These are phyloP conservation scores for Rhododendron ferrugineum DNA, from an alignment of 148 eudicot genomes.

Conservation along the genomic window DNA sequence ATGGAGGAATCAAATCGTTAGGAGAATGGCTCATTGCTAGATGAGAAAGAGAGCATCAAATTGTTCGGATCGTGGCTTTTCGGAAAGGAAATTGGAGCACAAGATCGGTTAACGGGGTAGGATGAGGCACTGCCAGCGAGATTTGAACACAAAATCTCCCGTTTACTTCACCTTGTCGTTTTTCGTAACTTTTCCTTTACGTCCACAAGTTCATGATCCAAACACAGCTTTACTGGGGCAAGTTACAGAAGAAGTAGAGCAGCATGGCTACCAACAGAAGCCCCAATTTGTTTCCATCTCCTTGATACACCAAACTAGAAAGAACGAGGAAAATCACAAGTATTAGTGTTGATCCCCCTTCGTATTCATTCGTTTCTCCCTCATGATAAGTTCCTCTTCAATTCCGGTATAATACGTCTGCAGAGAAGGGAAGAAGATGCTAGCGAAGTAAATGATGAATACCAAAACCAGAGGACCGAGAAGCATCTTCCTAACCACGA, in stretches of 20 bases:
- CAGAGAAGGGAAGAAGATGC: conserved; percentile 1
- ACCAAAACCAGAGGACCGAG: conserved; percentile 28
- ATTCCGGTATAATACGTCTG: background rate
- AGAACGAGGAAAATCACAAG: conserved; percentile 11
- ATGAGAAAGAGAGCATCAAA: background rate
- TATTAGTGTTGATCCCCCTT: conserved; percentile 14
- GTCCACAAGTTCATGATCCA: background rate
- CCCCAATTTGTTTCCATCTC: conserved; percentile 12
- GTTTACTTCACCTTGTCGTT: too few species aligned
- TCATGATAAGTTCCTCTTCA: background rate
- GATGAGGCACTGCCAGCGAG: too few species aligned
- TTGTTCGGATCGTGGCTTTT: too few species aligned
- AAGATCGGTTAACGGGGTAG: background rate
- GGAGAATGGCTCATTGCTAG: background rate
- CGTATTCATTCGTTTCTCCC: conserved; percentile 12
- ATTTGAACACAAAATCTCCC: too few species aligned
- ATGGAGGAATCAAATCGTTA: background rate
- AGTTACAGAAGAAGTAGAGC: conserved; percentile 9
- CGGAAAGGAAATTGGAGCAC: background rate
- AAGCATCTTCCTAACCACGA: conserved; percentile 19
- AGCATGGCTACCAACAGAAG: conserved; percentile 6
- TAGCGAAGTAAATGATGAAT: conserved; percentile 5
- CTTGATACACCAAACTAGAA: conserved; percentile 4
- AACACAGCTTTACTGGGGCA: background rate
- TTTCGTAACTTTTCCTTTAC: background rate